Evolutionary conservation across 768 basidiomycete species (phyloP).

Genomic region (Chlorophyllum brunneum): DNA sequence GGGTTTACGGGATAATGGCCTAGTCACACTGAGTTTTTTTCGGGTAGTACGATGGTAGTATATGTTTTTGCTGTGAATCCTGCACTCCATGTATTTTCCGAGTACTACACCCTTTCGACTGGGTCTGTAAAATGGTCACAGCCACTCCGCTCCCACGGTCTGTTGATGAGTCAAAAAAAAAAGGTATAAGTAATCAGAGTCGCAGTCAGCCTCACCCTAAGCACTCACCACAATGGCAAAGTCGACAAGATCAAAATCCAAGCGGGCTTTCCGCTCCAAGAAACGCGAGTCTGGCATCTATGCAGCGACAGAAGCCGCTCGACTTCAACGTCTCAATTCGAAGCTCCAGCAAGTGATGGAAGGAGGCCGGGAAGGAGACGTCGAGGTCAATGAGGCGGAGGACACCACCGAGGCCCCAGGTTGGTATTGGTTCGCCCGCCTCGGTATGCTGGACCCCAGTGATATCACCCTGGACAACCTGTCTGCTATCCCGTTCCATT

Average conservation of each 20-base stretch:
- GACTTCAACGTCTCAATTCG: slow-evolving; percentile 64
- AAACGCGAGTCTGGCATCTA: slow-evolving; percentile 75
- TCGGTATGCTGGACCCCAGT: slow-evolving; percentile 56
- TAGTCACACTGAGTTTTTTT: no score
- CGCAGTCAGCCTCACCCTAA: slow-evolving; percentile 4
- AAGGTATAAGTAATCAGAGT: slow-evolving; percentile 15
- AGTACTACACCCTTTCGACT: no score
- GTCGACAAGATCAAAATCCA: slow-evolving; percentile 77
- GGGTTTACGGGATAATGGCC: no score
- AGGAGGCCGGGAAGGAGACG: slow-evolving; percentile 34
- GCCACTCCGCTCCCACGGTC: background rate
- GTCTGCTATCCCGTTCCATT: background rate
- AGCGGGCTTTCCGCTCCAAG: slow-evolving; percentile 71
- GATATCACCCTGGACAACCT: slow-evolving; percentile 49
- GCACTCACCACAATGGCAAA: slow-evolving; percentile 59
- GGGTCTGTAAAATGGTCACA: no score
- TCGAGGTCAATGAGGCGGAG: slow-evolving; percentile 32
- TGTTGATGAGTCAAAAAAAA: background rate
- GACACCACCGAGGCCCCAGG: slow-evolving; percentile 46
- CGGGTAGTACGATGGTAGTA: no score
- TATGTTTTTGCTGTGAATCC: no score
- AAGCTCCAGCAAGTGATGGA: slow-evolving; percentile 54
- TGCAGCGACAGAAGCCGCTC: slow-evolving; percentile 73
- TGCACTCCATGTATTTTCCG: no score
- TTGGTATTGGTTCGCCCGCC: slow-evolving; percentile 60